A percentile compares a stretch with the other conserved stretches of the same genome.
Evolutionary conservation across 179 eudicot genomes (phyloP).

Genomic region (Spinacia oleracea): DNA sequence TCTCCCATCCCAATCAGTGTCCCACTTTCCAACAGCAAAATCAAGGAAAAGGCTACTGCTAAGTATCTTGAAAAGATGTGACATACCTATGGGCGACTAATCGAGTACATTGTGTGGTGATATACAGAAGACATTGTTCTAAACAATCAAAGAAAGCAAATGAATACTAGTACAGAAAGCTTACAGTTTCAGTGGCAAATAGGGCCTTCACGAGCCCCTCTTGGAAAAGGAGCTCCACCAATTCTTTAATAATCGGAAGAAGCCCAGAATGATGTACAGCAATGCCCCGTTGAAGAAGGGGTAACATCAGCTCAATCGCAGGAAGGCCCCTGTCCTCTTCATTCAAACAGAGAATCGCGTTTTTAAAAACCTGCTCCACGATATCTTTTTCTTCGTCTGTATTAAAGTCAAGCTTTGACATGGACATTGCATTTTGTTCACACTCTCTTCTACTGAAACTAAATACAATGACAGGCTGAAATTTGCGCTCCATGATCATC

Average conservation of each 20-base stretch:
- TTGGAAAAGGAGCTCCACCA: constrained; percentile 97
- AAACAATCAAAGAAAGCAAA: not conserved
- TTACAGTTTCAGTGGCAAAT: constrained; percentile 98
- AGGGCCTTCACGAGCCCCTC: constrained; percentile 98
- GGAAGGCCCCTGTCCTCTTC: constrained; percentile 94
- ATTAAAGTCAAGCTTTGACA: constrained; percentile 96
- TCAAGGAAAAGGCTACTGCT: not conserved
- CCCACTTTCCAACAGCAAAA: not conserved
- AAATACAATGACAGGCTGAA: constrained; percentile 96
- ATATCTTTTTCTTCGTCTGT: constrained; percentile 76
- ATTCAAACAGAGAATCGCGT: constrained; percentile 79
- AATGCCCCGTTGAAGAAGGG: constrained; percentile 92
- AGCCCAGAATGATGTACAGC: constrained; percentile 99
- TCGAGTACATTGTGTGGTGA: no score
- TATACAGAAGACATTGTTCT: not conserved
- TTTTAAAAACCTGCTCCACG: constrained; percentile 84
- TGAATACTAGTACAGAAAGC: constrained; percentile 16
- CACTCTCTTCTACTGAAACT: constrained; percentile 99
- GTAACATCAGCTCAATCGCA: constrained; percentile 94
- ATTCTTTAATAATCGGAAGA: constrained; percentile 91
- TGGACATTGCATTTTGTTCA: constrained; percentile 98
- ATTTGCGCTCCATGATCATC: constrained; percentile 99
- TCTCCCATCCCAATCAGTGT: not conserved
- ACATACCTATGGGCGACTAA: not conserved
- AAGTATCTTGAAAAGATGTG: not conserved